phyloP scores from a whole-genome alignment of 2,329 filamentous ascomycete species.

The Trichoderma atroviride region DNA sequence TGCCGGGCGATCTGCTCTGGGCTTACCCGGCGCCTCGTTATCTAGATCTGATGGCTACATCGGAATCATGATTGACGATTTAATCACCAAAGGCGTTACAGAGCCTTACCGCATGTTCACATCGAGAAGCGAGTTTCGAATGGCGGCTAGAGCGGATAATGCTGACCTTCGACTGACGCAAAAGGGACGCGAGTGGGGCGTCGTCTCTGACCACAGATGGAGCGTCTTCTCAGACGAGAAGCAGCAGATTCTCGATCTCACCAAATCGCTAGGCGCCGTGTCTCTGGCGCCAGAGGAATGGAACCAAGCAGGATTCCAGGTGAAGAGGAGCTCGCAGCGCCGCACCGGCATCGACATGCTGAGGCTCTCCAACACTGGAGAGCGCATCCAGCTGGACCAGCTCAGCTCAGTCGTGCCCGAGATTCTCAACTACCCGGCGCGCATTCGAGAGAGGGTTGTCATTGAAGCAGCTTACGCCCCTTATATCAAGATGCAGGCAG shows the following conservation, averaged over 20 bases:
- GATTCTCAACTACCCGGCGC: conserved; percentile 56
- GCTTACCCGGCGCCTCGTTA: conserved; percentile 66
- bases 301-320: conserved; percentile 68
- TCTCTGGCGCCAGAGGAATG: conserved; percentile 65
- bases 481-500: conserved; percentile 74
- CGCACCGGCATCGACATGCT: conserved; percentile 81
- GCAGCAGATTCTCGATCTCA: conserved; percentile 68
- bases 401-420: conserved; percentile 62
- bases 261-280: conserved; percentile 59
- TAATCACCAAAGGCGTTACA: conserved; percentile 93
- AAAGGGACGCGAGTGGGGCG: conserved; percentile 73
- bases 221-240: conserved; percentile 65
- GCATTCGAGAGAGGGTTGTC: conserved; percentile 68
- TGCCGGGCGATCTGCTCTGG: conserved; percentile 77
- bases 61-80: conserved; percentile 97
- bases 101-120: conserved; percentile 99
- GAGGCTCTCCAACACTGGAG: conserved; percentile 61
- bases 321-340: conserved; percentile 65
- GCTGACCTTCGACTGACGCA: conserved; percentile 84
- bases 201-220: conserved; percentile 83
- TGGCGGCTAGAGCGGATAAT: conserved; percentile 90
- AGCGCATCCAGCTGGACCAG: conserved; percentile 49
- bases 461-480: conserved; percentile 88
- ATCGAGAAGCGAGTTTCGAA: conserved; percentile 89
- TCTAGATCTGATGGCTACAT: conserved; percentile 91